phyloP scores from a whole-genome alignment of 371 early-diverging fungal genomes.

The Nosema muscidifuracis region DNA sequence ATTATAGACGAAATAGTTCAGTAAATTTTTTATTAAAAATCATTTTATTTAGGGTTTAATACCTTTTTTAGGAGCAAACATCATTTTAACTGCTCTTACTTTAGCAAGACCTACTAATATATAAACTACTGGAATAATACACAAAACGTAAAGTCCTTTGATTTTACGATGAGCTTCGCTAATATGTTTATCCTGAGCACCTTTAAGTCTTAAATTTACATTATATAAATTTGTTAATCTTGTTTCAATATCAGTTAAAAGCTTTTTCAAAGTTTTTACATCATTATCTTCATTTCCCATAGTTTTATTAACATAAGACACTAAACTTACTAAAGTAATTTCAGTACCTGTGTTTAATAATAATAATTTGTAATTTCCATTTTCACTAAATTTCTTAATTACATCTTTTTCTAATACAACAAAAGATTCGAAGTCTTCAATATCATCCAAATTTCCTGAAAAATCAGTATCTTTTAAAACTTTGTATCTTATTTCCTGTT shows the following conservation, averaged over 20 bases:
- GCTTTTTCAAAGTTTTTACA: slow-evolving; percentile 15
- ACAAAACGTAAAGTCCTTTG: slow-evolving; percentile 20
- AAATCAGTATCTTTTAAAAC: too few species aligned
- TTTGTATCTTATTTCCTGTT: neutral
- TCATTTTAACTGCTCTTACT: slow-evolving; percentile 12
- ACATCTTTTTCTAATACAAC: neutral
- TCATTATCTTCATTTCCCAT: slow-evolving; percentile 20
- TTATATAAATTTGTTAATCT: slow-evolving; percentile 3
- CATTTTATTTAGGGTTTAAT: neutral
- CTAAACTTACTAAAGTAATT: slow-evolving; percentile 6
- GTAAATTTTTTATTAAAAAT: neutral
- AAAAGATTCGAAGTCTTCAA: neutral
- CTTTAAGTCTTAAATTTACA: slow-evolving; percentile 12
- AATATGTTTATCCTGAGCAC: slow-evolving; percentile 20
- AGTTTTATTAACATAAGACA: neutral
- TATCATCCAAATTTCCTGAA: neutral
- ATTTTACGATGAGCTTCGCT: slow-evolving; percentile 10
- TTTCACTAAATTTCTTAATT: neutral
- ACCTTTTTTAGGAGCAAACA: slow-evolving; percentile 35
- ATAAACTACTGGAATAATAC: slow-evolving; percentile 21
- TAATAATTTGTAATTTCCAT: slow-evolving; percentile 5
- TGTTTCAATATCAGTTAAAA: slow-evolving; percentile 22
- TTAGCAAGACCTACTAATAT: slow-evolving; percentile 29
- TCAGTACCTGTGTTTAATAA: slow-evolving; percentile 6
- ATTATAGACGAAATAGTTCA: slow-evolving; percentile 25